Base-by-base conservation (phyloP, 345 rosid species). In the Bruguiera parviflora region DNA sequence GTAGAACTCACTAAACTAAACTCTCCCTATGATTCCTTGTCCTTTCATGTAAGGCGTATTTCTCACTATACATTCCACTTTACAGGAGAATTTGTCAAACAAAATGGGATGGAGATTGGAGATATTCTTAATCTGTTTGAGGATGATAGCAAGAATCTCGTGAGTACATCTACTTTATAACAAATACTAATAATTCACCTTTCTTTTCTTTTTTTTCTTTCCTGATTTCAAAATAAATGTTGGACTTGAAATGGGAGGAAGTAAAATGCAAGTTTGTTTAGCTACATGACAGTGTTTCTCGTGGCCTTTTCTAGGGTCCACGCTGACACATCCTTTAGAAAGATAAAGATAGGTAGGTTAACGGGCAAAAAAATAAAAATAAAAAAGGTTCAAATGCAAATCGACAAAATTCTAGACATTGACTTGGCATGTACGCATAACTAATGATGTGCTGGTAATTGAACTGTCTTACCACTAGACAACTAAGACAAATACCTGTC, bases 141-240 rank as follows among this genome's bases (percentile, higher is more conserved):
- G 79, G 98, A 94, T 66, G 86, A 87, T 71, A 64, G 82, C 89
- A 82, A 79, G 80, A 85, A 88, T 37, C 82, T 85, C 75, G 98
- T 93, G 91, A 93, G 94, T 81, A 64, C 13, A 29, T 61, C 58
- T 62, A 68, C 81, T 57, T 73, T 53, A 15, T 20, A 63, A 21
- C 56, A 58, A 28, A 55, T 43, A 31, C 35, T 59, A 35, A 21
- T 66, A 66, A 52, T 49, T 64, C 28, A 27, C 28, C 28, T 2
- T 2, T 2, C 28, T 2, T 27, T 27, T 27, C 35, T 52, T 8
- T 20, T 55, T 70, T 59, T 49, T 11, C n/a, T n/a, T n/a, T n/a
- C n/a, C n/a, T n/a, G n/a, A 2, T 10, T 71, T 66, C 47, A 72
- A 73, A 58, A 53, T 70, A 65, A 24, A 63, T 63, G 19, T 24